Conservation (phyloP, 768 basidiomycete genomes). For the Suillus occidentalis region DNA sequence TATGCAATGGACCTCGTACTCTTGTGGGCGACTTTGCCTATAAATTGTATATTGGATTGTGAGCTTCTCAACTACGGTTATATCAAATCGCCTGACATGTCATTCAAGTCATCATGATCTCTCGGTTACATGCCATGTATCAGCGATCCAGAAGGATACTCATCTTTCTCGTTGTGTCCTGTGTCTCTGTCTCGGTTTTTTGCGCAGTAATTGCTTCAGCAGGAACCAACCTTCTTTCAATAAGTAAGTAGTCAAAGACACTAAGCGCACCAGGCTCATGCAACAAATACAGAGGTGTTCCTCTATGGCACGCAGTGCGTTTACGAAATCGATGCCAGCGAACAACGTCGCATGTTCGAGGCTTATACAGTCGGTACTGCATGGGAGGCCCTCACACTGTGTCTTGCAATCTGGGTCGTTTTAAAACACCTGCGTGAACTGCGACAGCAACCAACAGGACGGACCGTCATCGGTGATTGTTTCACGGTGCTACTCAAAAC, state of each 20-base stretch:
- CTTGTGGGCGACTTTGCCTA: background rate
- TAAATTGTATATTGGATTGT: background rate
- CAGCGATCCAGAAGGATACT: background rate
- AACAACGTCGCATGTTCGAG: background rate
- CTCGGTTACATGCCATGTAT: background rate
- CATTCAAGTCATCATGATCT: background rate
- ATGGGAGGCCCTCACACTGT: background rate
- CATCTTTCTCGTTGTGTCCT: background rate
- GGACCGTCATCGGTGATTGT: background rate
- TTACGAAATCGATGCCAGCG: background rate
- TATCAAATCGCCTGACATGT: background rate
- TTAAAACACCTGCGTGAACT: background rate
- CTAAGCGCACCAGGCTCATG: background rate
- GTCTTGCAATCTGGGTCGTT: background rate
- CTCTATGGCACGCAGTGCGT: background rate
- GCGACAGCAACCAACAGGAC: background rate
- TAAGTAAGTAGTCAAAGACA: background rate
- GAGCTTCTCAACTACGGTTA: background rate
- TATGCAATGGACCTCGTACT: background rate
- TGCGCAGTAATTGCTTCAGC: background rate
- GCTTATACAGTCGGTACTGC: background rate
- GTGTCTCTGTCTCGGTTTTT: background rate
- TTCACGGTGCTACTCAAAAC: background rate
- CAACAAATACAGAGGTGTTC: background rate
- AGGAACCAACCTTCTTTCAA: background rate